These are phyloP conservation scores for Capsicum pubescens DNA, from an alignment of 257 asterid species.

Conservation along the genomic window DNA sequence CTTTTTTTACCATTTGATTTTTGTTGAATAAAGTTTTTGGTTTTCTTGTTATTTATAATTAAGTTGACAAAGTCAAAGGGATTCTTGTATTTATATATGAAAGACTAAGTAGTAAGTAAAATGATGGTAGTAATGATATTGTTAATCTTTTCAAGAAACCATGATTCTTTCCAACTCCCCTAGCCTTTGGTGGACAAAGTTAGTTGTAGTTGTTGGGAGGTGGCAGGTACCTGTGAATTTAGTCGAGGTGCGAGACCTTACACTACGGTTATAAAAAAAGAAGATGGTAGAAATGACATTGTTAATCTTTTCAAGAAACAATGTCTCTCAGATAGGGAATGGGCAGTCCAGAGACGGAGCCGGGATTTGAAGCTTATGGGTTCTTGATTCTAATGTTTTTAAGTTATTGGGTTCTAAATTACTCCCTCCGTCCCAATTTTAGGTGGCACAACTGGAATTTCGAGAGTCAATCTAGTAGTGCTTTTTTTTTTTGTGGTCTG, in stretches of 20 bases:
- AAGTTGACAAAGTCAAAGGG: no score
- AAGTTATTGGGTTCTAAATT: not conserved
- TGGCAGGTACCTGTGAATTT: no score
- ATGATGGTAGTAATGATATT: conserved; percentile 8
- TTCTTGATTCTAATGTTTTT: not conserved
- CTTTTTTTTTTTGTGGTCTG: no score
- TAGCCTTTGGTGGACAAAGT: no score
- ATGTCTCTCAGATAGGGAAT: not conserved
- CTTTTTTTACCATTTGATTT: not conserved
- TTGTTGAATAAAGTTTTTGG: not conserved
- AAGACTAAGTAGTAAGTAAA: not conserved
- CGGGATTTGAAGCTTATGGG: not conserved
- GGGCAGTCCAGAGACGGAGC: not conserved
- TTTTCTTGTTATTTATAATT: not conserved
- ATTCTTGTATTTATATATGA: not conserved
- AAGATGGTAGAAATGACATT: not conserved
- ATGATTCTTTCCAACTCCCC: not conserved
- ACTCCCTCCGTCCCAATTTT: no score
- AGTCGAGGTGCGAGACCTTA: no score
- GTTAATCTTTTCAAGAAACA: not conserved
- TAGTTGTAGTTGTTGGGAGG: no score
- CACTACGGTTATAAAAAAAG: no score
- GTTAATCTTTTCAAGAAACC: not conserved
- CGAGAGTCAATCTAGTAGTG: no score
- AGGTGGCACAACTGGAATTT: no score